These are phyloP conservation scores for Suhomyces canberraensis DNA, from an alignment of 805 yeast species.

Conservation along the genomic window DNA sequence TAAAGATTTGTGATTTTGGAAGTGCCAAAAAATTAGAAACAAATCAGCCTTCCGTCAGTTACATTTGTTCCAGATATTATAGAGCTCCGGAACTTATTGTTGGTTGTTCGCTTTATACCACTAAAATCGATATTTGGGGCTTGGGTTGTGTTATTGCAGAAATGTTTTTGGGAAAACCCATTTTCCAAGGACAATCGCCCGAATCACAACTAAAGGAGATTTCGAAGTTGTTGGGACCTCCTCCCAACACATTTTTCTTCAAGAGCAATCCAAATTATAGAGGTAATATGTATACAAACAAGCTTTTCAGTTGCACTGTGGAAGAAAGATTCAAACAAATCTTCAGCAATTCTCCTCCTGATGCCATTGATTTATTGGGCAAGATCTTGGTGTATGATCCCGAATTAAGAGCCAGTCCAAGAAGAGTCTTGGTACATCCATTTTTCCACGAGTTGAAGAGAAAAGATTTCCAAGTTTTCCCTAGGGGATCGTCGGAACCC, in stretches of 20 bases:
- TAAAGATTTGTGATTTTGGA: slow-evolving; percentile 84
- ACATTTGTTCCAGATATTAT: slow-evolving; percentile 93
- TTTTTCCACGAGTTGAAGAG: slow-evolving; percentile 84
- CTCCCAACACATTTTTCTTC: slow-evolving; percentile 63
- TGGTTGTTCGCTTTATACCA: slow-evolving; percentile 83
- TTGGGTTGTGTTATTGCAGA: slow-evolving; percentile 96
- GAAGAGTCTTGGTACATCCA: slow-evolving; percentile 79
- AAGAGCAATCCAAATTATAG: slow-evolving; percentile 72
- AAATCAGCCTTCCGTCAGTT: slow-evolving; percentile 85
- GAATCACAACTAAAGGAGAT: slow-evolving; percentile 86
- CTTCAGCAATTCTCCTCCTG: slow-evolving; percentile 70
- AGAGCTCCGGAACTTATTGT: slow-evolving; percentile 95
- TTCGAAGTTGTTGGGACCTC: slow-evolving; percentile 87
- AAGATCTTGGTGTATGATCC: slow-evolving; percentile 89
- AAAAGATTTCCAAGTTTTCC: slow-evolving; percentile 47
- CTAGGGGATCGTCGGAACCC: slow-evolving; percentile 48
- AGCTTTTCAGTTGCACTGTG: slow-evolving; percentile 55
- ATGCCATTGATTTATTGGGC: slow-evolving; percentile 81
- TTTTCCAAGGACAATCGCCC: slow-evolving; percentile 94
- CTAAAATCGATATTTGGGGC: slow-evolving; percentile 97
- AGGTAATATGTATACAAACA: slow-evolving; percentile 70
- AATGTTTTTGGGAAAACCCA: slow-evolving; percentile 85
- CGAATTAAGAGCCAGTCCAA: slow-evolving; percentile 72
- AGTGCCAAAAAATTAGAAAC: slow-evolving; percentile 77
- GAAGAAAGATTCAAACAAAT: slow-evolving; percentile 46